Evolutionary conservation across 768 basidiomycete species (phyloP).

Genomic region (Phylloporus sp.): DNA sequence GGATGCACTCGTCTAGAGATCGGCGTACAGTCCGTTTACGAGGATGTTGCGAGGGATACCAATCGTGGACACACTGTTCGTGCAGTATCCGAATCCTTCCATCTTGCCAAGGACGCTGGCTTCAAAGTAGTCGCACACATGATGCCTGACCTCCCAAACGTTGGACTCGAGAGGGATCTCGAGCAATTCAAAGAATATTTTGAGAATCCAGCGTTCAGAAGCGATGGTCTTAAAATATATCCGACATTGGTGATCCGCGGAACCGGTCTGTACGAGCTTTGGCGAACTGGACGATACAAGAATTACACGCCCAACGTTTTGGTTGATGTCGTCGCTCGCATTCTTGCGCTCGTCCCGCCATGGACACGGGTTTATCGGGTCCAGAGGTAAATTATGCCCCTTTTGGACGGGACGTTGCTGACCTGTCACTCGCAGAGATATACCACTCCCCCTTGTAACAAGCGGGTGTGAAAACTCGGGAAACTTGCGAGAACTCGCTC

Average conservation of each 20-base stretch:
- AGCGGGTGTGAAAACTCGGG: conserved; percentile 98
- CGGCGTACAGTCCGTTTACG: conserved; percentile 98
- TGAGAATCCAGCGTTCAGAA: conserved; percentile 95
- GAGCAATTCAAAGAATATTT: conserved; percentile 99
- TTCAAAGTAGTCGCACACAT: conserved; percentile 99
- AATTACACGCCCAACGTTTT: conserved; percentile 99
- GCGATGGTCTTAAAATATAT: conserved; percentile 97
- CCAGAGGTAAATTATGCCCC: conserved; percentile 58
- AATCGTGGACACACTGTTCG: conserved; percentile 99
- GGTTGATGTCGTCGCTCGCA: conserved; percentile 94
- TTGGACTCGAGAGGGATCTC: conserved; percentile 93
- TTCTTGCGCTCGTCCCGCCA: conserved; percentile 93
- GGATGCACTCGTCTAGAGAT: conserved; percentile 98
- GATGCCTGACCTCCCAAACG: conserved; percentile 99
- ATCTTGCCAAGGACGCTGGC: conserved; percentile 96
- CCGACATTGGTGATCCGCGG: conserved; percentile 97
- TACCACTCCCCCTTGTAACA: conserved; percentile 92
- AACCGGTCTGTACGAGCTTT: conserved; percentile 92
- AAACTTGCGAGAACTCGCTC: conserved; percentile 90
- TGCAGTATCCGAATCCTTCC: conserved; percentile 94
- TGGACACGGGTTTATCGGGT: conserved; percentile 99
- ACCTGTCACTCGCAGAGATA: conserved; percentile 57
- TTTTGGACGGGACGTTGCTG: background rate
- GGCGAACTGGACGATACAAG: conserved; percentile 96
- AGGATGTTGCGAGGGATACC: conserved; percentile 97